Base-by-base conservation (phyloP, 148 eudicot species). In the Rhododendron kiyosumense region DNA sequence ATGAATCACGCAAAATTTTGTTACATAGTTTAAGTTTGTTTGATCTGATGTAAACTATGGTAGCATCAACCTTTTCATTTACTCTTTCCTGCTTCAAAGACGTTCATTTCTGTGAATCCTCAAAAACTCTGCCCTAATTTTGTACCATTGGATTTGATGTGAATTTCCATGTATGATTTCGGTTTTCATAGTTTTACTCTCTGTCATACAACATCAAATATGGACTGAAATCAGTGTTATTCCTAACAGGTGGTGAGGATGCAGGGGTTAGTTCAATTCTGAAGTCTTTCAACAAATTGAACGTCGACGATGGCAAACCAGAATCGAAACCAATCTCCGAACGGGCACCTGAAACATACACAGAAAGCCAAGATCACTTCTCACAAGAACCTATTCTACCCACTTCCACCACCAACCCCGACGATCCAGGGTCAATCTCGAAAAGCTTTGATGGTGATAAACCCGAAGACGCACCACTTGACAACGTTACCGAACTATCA, bases 281-380 rank as follows among this genome's bases (percentile, higher is more conserved):
- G 20, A 89, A 86, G 11, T 87, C 90, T 36, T 43, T 95, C 2
- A 92, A 91, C n/a, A 94, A 89, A 74, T 88, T 94, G 94, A 83
- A 78, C 1, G 85, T 92, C 32, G 17, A 80, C 5, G 90, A 88
- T 6, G 45, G 45, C 0, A 86, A 87, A 83, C 77, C 90, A 30
- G 22, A 85, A 76, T 86, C 90, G 5, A 63, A 46, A 18, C 18
- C 81, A 26, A 86, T 71, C 52, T 75, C 63, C 5, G 67, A 38
- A 46, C n/a, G 61, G 51, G 86, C 80, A 34, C 81, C 61, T 14
- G 78, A 41, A 0, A 24, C 43, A 30, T 89, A 77, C 74, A 63
- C 93, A 4, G 96, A 94, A 81, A 91, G 91, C 85, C 95, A 93
- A 38, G 91, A 93, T 73, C 92, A 91, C 78, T 91, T 93, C 84